Base-by-base conservation (phyloP, 2,329 filamentous ascomycete genomes). In the Cladosporium velox region DNA sequence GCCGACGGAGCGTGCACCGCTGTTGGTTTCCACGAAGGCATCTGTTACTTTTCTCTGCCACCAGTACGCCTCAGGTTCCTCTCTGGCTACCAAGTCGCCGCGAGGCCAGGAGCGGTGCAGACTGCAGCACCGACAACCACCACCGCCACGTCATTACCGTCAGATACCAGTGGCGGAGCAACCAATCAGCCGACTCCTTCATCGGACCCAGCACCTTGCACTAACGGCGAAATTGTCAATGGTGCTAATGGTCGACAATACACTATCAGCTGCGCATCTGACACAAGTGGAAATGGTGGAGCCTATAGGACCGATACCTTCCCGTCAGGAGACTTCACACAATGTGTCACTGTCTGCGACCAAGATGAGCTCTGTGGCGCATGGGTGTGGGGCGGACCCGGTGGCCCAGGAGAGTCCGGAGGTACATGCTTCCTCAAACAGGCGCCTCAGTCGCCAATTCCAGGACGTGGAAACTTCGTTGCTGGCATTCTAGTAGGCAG, bases 361-460 rank as follows among this genome's bases (percentile, higher is more conserved):
- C n/a, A 28, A 5, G 34, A 21, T 24, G 1, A 18, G 6, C 12
- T 4, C 7, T 68, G 66, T 34, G 64, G 30, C 15, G 64, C 66
- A 4, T 68, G 64, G 64, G 55, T 63, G 2, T 68, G 64, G 64
- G 49, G 30, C 28, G 57, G 57, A 15, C 24, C 34, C 26, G 26
- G 26, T 10, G 38, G 34, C 11, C 54, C 66, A 14, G 38, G 28
- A 10, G 34, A 38, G 15, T 7, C 11, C 14, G 52, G 28, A 41
- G 63, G 66, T n/a, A 51, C 47, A 21, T 68, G 66, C 41, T 68
- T 28, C 47, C 21, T 68, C 6, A 68, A 68, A 26, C 52, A 44
- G 14, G 34, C 60, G 3, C 64, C 66, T n/a, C 66, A 66, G 49
- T 32, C 44, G 11, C 30, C 59, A 3, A 34, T 60, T 21, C 35